Conservation (phyloP, 441 rosid genomes). For the Isatis lusitanica region DNA sequence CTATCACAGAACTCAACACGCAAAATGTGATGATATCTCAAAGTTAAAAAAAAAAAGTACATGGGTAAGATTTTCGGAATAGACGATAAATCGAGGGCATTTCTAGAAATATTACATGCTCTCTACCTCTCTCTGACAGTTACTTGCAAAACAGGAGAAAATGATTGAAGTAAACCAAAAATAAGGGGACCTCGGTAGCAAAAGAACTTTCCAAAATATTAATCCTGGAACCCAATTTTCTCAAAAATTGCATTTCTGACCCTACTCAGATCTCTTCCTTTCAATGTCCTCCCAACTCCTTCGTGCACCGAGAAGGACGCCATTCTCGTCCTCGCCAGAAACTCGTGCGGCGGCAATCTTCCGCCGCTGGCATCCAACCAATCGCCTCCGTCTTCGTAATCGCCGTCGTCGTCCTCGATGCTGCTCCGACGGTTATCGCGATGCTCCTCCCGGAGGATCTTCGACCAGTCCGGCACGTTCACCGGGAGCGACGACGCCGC, state of each 20-base stretch:
- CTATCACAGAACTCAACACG: neutral
- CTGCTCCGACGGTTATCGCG: conserved; percentile 46
- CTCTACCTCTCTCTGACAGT: conserved; percentile 26
- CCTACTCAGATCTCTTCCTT: conserved; percentile 67
- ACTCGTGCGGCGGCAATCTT: conserved; percentile 64
- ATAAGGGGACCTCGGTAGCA: neutral
- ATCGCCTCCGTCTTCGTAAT: conserved; percentile 48
- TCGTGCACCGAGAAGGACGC: conserved; percentile 69
- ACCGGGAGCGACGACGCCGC: conserved; percentile 70
- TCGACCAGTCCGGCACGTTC: conserved; percentile 94
- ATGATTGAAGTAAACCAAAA: conserved; percentile 1
- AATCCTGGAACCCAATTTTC: conserved; percentile 68
- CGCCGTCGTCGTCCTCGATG: conserved; percentile 43
- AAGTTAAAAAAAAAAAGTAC: conserved; percentile 12
- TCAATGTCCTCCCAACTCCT: conserved; percentile 70
- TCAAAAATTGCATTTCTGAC: conserved; percentile 73
- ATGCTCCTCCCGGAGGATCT: conserved; percentile 75
- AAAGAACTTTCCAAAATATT: neutral
- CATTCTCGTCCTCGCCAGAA: conserved; percentile 60
- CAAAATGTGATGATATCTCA: conserved; percentile 1
- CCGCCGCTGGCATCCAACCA: conserved; percentile 51
- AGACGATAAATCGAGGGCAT: conserved; percentile 32
- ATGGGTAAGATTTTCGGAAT: conserved; percentile 6
- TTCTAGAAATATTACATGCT: conserved; percentile 27
- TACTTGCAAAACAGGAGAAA: neutral